Conservation (phyloP, 345 rosid species). For the Eucalyptus coolabah region DNA sequence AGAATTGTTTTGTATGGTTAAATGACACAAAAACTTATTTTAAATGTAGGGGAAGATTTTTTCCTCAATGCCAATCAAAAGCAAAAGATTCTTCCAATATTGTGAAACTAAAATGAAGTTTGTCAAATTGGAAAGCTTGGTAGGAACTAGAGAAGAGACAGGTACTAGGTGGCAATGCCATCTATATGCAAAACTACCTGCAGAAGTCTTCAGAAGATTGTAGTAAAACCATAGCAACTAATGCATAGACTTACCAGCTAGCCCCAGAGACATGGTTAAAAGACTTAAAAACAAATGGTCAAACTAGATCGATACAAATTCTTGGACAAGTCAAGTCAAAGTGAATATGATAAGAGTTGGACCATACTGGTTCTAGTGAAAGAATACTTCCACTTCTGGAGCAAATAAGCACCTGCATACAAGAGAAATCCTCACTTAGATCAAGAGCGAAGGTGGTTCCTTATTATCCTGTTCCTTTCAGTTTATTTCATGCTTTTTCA, state of each 20-base stretch:
- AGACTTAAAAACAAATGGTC: background rate
- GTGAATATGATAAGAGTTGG: background rate
- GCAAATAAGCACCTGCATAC: constrained; percentile 63
- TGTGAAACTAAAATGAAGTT: background rate
- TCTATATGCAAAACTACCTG: background rate
- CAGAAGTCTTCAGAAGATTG: background rate
- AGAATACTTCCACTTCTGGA: constrained; percentile 76
- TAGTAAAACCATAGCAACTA: background rate
- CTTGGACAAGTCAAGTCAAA: background rate
- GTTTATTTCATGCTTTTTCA: background rate
- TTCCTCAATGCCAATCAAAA: background rate
- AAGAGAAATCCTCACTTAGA: background rate
- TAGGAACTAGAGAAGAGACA: background rate
- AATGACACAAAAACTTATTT: background rate
- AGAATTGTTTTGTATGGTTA: background rate
- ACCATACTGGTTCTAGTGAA: constrained; percentile 54
- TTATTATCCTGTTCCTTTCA: background rate
- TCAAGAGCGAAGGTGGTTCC: background rate
- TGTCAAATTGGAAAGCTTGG: background rate
- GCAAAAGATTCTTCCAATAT: background rate
- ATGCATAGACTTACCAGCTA: background rate
- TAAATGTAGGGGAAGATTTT: background rate
- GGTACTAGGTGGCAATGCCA: background rate
- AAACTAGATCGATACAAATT: background rate
- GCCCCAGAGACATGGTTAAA: background rate